A percentile compares a stretch with the other conserved stretches of the same genome.
Evolutionary conservation across 129 eudicot species (phyloP).

Genomic region (sunflower (Helianthus annuus)): DNA sequence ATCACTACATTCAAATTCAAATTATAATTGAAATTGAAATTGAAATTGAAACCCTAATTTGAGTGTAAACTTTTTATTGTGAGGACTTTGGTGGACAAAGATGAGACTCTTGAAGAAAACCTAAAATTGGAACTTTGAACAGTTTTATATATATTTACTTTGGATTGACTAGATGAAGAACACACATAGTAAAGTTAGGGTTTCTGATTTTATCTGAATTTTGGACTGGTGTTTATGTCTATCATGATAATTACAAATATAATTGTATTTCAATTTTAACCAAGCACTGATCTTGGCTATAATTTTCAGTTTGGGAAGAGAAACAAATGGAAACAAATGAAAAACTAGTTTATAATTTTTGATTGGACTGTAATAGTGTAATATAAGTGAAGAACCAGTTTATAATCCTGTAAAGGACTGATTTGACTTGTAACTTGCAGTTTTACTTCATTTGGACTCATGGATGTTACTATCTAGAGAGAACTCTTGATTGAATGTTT

Average conservation of each 20-base stretch:
- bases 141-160: slow-evolving; percentile 14
- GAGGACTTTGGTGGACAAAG: slow-evolving; percentile 45
- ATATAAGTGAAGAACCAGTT: slow-evolving; percentile 19
- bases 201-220: slow-evolving; percentile 7
- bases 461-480: slow-evolving; percentile 3
- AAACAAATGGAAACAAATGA: not conserved
- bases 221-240: slow-evolving; percentile 26
- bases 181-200: slow-evolving; percentile 1
- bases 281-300: slow-evolving; percentile 16
- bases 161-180: slow-evolving; percentile 33
- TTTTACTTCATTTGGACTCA: slow-evolving; percentile 20
- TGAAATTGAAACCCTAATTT: slow-evolving; percentile 30
- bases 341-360: slow-evolving; percentile 4
- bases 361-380: not conserved
- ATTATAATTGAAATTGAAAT: slow-evolving; percentile 5
- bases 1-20: slow-evolving; percentile 12
- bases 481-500: slow-evolving; percentile 19
- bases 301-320: slow-evolving; percentile 6
- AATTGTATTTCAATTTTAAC: slow-evolving; percentile 10
- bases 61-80: slow-evolving; percentile 23
- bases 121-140: slow-evolving; percentile 26
- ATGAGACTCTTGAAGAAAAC: slow-evolving; percentile 27
- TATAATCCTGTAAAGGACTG: slow-evolving; percentile 24
- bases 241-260: not conserved
- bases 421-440: slow-evolving; percentile 24